Base-by-base conservation (phyloP, 768 basidiomycete genomes). In the Trametes cinnabarina region DNA sequence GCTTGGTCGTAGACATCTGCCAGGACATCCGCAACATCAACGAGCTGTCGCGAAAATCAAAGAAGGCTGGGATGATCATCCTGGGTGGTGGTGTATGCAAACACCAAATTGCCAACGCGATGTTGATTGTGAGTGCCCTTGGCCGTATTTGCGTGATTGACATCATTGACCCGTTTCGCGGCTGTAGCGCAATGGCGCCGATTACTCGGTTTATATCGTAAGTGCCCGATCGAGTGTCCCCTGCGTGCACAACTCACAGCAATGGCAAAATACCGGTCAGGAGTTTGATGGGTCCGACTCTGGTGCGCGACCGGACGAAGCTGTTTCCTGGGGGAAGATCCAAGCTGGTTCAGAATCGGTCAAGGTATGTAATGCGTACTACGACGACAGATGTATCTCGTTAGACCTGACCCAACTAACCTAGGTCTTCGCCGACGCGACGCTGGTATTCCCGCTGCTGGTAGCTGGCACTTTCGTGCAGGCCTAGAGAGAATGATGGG, bases 211-310 rank as follows among this genome's bases (percentile, higher is more conserved):
- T 11, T 99, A 88, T 70, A 95, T 99, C 63, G 91, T 91, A 63
- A 61, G 88, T 37, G 35, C n/a, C 20, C 30, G n/a, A 22, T 26
- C 49, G 25, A 10, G 30, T 32, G 7, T 32, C 30, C n/a, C n/a
- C n/a, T n/a, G n/a, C n/a, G n/a, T n/a, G n/a, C n/a, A n/a, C n/a
- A n/a, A 12, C 28, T 14, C 56, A 28, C 42, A 54, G 19, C n/a
- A n/a, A n/a, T n/a, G 41, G 0, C 61, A 93, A 91, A 99, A 98
- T 68, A 99, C 97, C 2, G 97, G 96, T 0, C 94, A 99, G 77
- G 97, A 99, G 76, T 99, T 97, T 64, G 97, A 99, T 70, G 97
- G 97, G 2, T 98, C 94, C 8, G 96, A 98, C 71, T 95, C 95
- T 4, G 96, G 96, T 17, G 95, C 97, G 28, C 79, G 92, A 58